Evolutionary conservation across 306 rosid genomes (phyloP).

Genomic region (Medicago arabica): DNA sequence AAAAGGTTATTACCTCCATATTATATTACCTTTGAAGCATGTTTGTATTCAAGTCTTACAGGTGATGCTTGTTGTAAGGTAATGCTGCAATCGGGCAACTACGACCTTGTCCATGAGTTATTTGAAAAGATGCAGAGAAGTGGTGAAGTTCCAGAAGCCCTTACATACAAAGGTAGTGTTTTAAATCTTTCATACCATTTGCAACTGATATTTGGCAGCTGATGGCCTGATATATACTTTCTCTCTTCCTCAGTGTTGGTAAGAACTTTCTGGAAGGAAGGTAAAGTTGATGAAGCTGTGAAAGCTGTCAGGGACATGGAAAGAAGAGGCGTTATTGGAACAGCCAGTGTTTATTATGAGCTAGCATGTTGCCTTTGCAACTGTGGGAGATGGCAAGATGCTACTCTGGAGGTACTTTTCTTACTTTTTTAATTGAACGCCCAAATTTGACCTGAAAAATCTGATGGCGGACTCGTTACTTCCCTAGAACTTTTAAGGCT

Average conservation of each 20-base stretch:
- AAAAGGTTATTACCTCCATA: conserved; percentile 34
- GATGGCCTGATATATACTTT: conserved; percentile 38
- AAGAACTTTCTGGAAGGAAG: conserved; percentile 82
- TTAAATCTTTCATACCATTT: conserved; percentile 42
- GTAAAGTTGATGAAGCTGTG: conserved; percentile 77
- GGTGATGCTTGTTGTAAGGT: conserved; percentile 74
- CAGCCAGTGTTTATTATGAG: conserved; percentile 78
- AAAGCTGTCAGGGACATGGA: conserved; percentile 87
- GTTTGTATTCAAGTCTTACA: conserved; percentile 54
- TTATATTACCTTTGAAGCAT: conserved; percentile 47
- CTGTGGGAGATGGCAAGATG: conserved; percentile 90
- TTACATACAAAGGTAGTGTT: conserved; percentile 78
- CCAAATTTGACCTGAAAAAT: conserved; percentile 24
- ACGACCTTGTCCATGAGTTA: conserved; percentile 73
- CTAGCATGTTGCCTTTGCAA: conserved; percentile 91
- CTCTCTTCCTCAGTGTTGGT: conserved; percentile 67
- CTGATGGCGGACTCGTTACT: background rate
- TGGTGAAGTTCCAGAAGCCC: conserved; percentile 76
- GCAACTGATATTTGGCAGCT: conserved; percentile 39
- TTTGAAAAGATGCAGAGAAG: conserved; percentile 75
- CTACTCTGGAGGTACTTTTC: conserved; percentile 67
- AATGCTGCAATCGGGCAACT: conserved; percentile 85
- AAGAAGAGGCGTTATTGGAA: conserved; percentile 80
- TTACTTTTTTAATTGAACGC: background rate
- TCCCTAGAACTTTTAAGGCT: background rate